phyloP scores from a whole-genome alignment of 192 early-diverging fungal species.

The Coemansia sp. region DNA sequence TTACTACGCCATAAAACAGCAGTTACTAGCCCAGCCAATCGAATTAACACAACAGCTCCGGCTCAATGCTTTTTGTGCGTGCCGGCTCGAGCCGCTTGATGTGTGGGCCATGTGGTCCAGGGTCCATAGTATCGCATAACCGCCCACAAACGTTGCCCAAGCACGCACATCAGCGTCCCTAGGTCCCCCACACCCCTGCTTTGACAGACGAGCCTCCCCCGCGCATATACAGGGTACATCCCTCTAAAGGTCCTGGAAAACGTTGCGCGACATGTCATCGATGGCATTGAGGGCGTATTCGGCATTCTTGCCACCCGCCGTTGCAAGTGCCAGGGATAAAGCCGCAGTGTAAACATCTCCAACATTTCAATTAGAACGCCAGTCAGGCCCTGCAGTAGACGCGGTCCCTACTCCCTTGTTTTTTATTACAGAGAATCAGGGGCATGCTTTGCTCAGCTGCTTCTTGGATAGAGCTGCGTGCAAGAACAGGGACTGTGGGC shows the following conservation, averaged over 20 bases:
- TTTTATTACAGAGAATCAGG: neutral
- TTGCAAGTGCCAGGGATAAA: neutral
- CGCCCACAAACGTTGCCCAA: neutral
- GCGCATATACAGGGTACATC: neutral
- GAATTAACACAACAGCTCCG: neutral
- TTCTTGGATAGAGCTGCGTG: neutral
- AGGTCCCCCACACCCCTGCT: neutral
- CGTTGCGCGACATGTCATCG: neutral
- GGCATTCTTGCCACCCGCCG: neutral
- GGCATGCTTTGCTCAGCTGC: neutral
- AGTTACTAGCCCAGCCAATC: constrained; percentile 2
- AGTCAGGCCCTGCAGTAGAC: neutral
- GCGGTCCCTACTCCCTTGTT: neutral
- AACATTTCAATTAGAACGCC: neutral
- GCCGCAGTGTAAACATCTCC: neutral
- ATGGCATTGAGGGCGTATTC: neutral
- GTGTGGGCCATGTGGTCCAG: neutral
- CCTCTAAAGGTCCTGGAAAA: neutral
- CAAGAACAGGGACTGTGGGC: constrained; percentile 1
- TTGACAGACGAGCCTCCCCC: neutral
- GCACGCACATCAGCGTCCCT: neutral
- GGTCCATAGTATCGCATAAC: neutral
- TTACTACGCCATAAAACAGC: neutral
- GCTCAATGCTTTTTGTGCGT: neutral
- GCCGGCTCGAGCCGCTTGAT: neutral